Evolutionary conservation across 805 yeast genomes (phyloP), one percentile per base, ranked within the genome.

Genomic region (Nematodospora valgi): DNA sequence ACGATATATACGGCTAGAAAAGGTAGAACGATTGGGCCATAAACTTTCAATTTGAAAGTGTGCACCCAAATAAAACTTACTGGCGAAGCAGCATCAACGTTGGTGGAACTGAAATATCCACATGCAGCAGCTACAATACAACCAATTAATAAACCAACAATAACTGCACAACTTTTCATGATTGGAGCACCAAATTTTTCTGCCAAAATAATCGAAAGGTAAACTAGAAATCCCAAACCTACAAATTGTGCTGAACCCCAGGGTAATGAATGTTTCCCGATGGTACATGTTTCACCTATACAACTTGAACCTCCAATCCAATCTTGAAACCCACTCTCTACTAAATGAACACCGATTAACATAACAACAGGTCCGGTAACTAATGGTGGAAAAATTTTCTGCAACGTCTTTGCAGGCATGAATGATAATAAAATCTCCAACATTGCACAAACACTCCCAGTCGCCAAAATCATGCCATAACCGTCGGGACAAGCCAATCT

Each of bases 291-390:
- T 26, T 51, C 60, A 25, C 61, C 69, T 14, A 52, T 64, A 54
- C 88, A 82, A 18, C 79, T 81, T 10, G 86, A 69, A 34, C 97
- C 97, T 47, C 97, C 97, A 27, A 78, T 80, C 84, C 94, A 86
- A 59, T 88, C 86, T 51, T 76, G 59, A 59, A 88, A 81, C 17
- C 95, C 96, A 22, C 86, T 58, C 46, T 68, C 67, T 40, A 87
- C 70, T 48, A 88, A 71, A 18, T 70, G 64, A 29, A 80, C 70
- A 47, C 96, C 97, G 52, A 88, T 87, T 22, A 88, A 70, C 37
- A 88, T 60, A 20, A 88, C 96, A 30, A 88, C 96, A 7, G 96
- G 95, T 39, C 96, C 96, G 19, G 95, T 88, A 42, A 89, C 96
- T 35, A 86, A 64, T 23, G 95, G 89, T 13, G 96, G 96, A 67